Percentiles rank a stretch among this genome's conserved stretches.
Evolutionary conservation across 2,329 filamentous ascomycete genomes (phyloP).

Genomic region (Clarireedia hainanense): DNA sequence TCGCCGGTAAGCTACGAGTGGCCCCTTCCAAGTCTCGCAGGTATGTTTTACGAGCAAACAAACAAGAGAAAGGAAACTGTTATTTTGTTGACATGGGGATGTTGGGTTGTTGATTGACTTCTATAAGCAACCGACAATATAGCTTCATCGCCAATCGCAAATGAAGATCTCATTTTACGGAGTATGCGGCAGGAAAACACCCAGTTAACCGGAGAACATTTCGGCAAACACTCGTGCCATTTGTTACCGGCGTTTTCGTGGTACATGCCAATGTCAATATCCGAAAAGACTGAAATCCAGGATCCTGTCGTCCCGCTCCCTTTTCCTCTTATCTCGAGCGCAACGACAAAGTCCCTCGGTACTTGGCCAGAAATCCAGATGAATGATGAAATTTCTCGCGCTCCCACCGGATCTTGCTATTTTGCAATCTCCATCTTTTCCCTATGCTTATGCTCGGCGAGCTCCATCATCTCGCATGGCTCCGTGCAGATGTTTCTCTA

Average conservation of each 20-base stretch:
- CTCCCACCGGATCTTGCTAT: neutral
- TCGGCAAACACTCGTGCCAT: too few species aligned
- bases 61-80: neutral
- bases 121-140: neutral
- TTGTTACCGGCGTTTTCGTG: neutral
- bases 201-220: slow-evolving; percentile 3
- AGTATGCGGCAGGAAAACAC: neutral
- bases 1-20: too few species aligned
- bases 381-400: too few species aligned
- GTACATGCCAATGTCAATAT: neutral
- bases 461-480: neutral
- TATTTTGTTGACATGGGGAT: slow-evolving; percentile 1
- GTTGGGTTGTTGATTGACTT: neutral
- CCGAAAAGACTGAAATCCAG: neutral
- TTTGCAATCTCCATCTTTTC: neutral
- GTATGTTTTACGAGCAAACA: too few species aligned
- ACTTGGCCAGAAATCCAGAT: too few species aligned
- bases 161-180: neutral
- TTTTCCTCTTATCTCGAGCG: too few species aligned
- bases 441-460: neutral
- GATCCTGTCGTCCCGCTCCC: too few species aligned
- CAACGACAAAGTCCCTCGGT: too few species aligned
- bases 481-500: neutral
- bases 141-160: neutral
- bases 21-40: too few species aligned